Base-by-base conservation (phyloP, 2,329 filamentous ascomycete species). In the Tolypocladium ophioglossoides region DNA sequence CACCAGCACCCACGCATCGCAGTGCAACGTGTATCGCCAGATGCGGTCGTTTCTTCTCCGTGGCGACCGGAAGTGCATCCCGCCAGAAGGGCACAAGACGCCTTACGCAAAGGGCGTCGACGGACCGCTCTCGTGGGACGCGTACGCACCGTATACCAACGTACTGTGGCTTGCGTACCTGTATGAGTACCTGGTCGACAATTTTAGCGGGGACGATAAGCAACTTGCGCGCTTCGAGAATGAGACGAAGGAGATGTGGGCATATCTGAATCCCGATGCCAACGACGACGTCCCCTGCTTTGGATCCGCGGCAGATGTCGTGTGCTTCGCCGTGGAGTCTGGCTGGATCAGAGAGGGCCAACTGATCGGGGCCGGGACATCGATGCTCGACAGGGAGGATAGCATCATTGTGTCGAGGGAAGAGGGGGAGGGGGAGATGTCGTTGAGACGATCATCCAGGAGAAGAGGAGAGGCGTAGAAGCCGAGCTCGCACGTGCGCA, bases 101-200 rank as follows among this genome's bases (percentile, higher is more conserved):
- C 73, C 78, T 0, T 80, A 81, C 59, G 71, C 73, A 34, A 58
- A 64, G 18, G 74, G 74, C 1, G 62, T 75, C 38, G 69, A 76
- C 54, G 77, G 75, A 1, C 65, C 76, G 4, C 70, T 83, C 12
- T 75, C 73, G 2, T 86, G 83, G 83, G 65, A 71, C 6, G 72
- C 68, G 1, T 77, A 79, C 58, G 74, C 74, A 32, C 80, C 83
- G 1, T 85, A 85, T 64, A 84, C 79, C 5, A 86, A 86, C 57
- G 80, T 85, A 1, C 68, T 86, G 20, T 86, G 83, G 83, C 72
- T 86, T 44, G 78, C 80, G 3, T 85, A 84, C 57, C 69, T 84
- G 6, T 83, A 83, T 60, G 68, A 73, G 38, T 83, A 82, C 64
- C 66, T 83, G 54, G 61, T 70, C 3, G 59, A 57, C 8, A 70